Evolutionary conservation across 768 basidiomycete species (phyloP).

Genomic region (Lactarius psammicola): DNA sequence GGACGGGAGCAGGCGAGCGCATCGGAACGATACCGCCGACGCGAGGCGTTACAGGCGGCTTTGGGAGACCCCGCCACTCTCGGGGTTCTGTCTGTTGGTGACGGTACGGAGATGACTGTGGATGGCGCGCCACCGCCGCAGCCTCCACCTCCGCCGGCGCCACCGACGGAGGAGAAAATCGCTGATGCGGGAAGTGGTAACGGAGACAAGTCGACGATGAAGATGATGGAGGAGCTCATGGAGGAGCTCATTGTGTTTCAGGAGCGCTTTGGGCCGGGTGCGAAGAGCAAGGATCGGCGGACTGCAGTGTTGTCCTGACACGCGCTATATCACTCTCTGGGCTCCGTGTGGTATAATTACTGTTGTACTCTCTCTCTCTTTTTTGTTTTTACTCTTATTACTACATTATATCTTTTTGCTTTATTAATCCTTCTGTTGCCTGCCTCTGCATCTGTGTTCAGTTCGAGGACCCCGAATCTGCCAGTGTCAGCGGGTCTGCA

Average conservation of each 20-base stretch:
- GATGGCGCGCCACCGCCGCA: constrained; percentile 32
- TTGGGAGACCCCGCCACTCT: constrained; percentile 36
- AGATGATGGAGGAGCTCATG: constrained; percentile 89
- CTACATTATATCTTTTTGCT: constrained; percentile 28
- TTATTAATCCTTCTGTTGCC: constrained; percentile 1
- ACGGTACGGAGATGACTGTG: constrained; percentile 36
- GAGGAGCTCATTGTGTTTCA: constrained; percentile 86
- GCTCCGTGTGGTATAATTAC: background rate
- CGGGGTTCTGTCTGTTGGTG: constrained; percentile 30
- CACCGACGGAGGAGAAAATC: constrained; percentile 30
- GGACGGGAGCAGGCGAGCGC: constrained; percentile 80
- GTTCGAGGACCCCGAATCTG: background rate
- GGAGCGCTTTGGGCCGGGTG: constrained; percentile 72
- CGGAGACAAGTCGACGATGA: constrained; percentile 55
- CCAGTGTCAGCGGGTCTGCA: background rate
- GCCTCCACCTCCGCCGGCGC: constrained; percentile 27
- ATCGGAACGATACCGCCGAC: constrained; percentile 64
- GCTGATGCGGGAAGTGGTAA: background rate
- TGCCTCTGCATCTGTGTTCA: background rate
- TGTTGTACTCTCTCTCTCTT: background rate
- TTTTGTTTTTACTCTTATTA: constrained; percentile 28
- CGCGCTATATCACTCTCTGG: constrained; percentile 7
- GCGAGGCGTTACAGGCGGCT: constrained; percentile 62
- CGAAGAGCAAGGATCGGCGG: constrained; percentile 42
- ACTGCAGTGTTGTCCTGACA: constrained; percentile 35